Evolutionary conservation across 495 filamentous ascomycete species (phyloP).

Genomic region (Xylaria palmicola): DNA sequence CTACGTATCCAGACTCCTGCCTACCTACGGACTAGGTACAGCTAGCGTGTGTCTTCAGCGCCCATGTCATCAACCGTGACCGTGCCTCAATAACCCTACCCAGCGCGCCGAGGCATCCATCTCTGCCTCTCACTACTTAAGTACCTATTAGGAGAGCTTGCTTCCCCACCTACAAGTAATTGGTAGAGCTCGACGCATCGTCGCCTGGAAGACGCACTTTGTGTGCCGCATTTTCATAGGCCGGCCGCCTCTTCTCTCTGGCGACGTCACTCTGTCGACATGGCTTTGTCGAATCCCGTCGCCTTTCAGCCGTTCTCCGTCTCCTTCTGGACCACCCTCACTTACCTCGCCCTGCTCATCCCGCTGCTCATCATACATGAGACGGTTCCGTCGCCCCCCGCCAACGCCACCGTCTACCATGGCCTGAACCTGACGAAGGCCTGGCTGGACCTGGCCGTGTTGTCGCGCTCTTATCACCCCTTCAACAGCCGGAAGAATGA

Average conservation of each 20-base stretch:
- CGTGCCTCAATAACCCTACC: too few species aligned
- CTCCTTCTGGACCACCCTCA: slow-evolving; percentile 65
- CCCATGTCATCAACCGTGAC: too few species aligned
- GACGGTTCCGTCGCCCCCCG: slow-evolving; percentile 68
- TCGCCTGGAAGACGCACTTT: neutral
- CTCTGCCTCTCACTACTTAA: neutral
- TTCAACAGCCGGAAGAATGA: slow-evolving; percentile 86
- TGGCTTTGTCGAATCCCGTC: slow-evolving; percentile 46
- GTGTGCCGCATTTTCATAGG: slow-evolving; percentile 17
- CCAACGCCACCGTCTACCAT: slow-evolving; percentile 49
- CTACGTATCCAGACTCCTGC: too few species aligned
- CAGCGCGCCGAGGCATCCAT: too few species aligned
- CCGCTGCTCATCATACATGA: slow-evolving; percentile 73
- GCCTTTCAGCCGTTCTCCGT: slow-evolving; percentile 62
- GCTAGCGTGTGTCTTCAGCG: too few species aligned
- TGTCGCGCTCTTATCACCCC: slow-evolving; percentile 80
- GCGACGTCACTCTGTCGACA: slow-evolving; percentile 20
- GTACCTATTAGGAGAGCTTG: neutral
- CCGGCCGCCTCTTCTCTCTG: slow-evolving; percentile 11
- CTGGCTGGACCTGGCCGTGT: slow-evolving; percentile 75
- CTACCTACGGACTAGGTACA: too few species aligned
- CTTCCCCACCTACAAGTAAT: slow-evolving; percentile 14
- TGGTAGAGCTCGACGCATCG: too few species aligned
- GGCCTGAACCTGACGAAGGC: slow-evolving; percentile 79
- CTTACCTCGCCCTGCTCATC: slow-evolving; percentile 69